phyloP scores from a whole-genome alignment of 2,329 filamentous ascomycete genomes.

The Fusarium nurragi region DNA sequence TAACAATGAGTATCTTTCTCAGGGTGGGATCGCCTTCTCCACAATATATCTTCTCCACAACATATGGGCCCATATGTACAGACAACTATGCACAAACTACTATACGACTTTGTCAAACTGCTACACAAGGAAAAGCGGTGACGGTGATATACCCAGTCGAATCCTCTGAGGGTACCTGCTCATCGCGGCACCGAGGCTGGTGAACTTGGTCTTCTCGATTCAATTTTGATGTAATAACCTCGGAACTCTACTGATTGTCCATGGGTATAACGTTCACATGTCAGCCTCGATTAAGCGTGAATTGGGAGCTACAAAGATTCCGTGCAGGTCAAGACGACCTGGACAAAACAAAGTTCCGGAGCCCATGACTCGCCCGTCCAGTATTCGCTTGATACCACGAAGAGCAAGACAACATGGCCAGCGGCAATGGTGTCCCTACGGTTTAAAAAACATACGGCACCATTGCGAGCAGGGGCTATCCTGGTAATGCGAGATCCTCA shows the following conservation, averaged over 20 bases:
- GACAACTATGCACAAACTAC: conserved; percentile 7
- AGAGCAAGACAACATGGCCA: conserved; percentile 14
- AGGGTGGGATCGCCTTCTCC: neutral
- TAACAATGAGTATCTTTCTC: neutral
- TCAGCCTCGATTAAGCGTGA: neutral
- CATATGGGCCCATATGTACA: neutral
- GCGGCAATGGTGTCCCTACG: conserved; percentile 34
- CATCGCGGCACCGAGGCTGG: neutral
- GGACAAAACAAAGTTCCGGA: conserved; percentile 8
- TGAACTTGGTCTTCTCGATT: neutral
- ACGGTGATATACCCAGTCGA: conserved; percentile 2
- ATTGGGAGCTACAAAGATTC: conserved; percentile 23
- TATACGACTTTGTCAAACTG: conserved; percentile 32
- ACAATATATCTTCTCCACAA: neutral
- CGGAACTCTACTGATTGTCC: neutral
- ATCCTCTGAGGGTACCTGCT: neutral
- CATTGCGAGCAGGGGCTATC: conserved; percentile 32
- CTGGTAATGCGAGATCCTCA: conserved; percentile 32
- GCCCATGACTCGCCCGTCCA: conserved; percentile 20
- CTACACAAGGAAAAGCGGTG: conserved; percentile 38
- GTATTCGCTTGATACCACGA: conserved; percentile 9
- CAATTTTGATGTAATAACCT: neutral
- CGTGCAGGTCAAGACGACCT: conserved; percentile 11
- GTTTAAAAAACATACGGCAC: conserved; percentile 33
- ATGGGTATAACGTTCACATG: conserved; percentile 4